phyloP scores from a whole-genome alignment of 1,284 basidiomycete genomes.

The Puccinia hordei region DNA sequence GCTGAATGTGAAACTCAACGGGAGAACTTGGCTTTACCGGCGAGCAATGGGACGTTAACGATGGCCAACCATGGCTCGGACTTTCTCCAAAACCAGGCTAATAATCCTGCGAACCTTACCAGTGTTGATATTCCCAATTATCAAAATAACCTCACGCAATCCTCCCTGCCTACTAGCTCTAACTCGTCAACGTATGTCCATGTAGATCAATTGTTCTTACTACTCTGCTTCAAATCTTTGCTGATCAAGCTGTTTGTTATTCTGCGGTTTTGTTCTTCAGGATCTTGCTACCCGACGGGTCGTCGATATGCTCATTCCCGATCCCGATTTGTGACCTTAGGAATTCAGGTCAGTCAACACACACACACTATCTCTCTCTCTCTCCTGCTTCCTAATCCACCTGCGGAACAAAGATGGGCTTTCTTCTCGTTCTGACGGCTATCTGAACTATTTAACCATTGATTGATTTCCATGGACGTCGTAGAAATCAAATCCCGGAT shows the following conservation, averaged over 20 bases:
- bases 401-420: not conserved
- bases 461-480: too few species aligned
- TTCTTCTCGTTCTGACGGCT: too few species aligned
- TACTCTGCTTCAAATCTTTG: not conserved
- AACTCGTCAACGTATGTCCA: not conserved
- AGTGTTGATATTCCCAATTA: not conserved
- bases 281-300: conserved; percentile 34
- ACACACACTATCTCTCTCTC: too few species aligned
- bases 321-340: conserved; percentile 35
- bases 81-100: conserved; percentile 9
- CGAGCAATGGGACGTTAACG: conserved; percentile 8
- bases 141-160: not conserved
- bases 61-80: conserved; percentile 13
- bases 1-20: conserved; percentile 33
- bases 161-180: not conserved
- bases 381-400: not conserved
- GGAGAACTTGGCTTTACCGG: not conserved
- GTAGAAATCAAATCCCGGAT: conserved; percentile 33
- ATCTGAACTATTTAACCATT: too few species aligned
- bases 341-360: conserved; percentile 19
- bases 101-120: not conserved
- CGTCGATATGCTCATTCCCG: conserved; percentile 30
- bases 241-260: not conserved
- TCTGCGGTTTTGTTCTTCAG: not conserved
- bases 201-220: not conserved